These are phyloP conservation scores for Penicillium sp. DNA, from an alignment of 2,329 filamentous ascomycete species.

Conservation along the genomic window DNA sequence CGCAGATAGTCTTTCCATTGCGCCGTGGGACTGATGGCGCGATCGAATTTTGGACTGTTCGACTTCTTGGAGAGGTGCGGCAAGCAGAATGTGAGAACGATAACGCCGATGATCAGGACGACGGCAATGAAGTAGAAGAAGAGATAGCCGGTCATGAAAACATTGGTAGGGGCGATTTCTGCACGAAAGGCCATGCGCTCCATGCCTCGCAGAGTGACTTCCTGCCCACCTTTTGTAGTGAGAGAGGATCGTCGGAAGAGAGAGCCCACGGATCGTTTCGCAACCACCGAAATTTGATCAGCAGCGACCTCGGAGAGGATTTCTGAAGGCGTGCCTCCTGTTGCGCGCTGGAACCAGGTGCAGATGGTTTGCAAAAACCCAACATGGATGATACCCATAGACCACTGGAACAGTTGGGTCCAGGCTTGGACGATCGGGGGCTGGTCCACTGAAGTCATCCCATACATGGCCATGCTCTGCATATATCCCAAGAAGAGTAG, in stretches of 20 bases:
- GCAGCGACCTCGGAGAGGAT: constrained; percentile 59
- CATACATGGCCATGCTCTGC: constrained; percentile 86
- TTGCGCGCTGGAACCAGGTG: constrained; percentile 93
- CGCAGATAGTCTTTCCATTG: constrained; percentile 90
- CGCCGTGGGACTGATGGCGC: constrained; percentile 67
- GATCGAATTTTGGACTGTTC: constrained; percentile 67
- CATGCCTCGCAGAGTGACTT: constrained; percentile 67
- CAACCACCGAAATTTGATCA: constrained; percentile 73
- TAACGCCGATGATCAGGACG: constrained; percentile 63
- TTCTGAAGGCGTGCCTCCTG: constrained; percentile 70
- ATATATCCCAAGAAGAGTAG: constrained; percentile 89
- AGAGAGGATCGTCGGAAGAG: constrained; percentile 28
- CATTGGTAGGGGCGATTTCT: constrained; percentile 78
- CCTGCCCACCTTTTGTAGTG: constrained; percentile 32
- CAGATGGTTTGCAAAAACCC: constrained; percentile 78
- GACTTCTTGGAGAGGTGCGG: constrained; percentile 66
- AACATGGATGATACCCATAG: constrained; percentile 85
- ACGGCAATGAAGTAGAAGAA: constrained; percentile 87
- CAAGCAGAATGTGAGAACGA: constrained; percentile 73
- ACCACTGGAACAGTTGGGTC: constrained; percentile 98
- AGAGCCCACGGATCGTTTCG: constrained; percentile 48
- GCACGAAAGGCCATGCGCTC: constrained; percentile 82
- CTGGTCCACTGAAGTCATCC: constrained; percentile 70
- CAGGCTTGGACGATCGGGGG: constrained; percentile 85
- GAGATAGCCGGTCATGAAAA: constrained; percentile 84